Evolutionary conservation across 805 yeast species (phyloP).

Genomic region (Naumovozyma castellii): DNA sequence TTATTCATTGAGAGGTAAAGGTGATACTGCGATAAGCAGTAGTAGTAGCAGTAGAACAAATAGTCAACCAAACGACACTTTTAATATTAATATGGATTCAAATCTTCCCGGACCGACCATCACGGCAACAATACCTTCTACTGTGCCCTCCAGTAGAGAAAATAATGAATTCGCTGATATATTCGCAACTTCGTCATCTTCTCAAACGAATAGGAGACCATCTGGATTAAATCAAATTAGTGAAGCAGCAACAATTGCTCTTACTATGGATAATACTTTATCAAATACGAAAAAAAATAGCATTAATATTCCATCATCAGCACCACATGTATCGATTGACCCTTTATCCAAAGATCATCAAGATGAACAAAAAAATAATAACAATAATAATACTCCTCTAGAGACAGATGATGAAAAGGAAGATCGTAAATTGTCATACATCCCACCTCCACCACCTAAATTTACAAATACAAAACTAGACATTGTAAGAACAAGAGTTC

Average conservation of each 20-base stretch:
- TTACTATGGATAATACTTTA: too few relatives aligned
- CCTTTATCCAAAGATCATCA: neutral
- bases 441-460: conserved; percentile 24
- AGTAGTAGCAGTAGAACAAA: conserved; percentile 1
- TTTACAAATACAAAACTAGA: conserved; percentile 27
- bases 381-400: neutral
- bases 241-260: too few relatives aligned
- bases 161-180: neutral
- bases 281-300: neutral
- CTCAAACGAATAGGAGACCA: too few relatives aligned
- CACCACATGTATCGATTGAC: neutral
- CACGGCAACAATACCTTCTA: conserved; percentile 1
- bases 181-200: neutral
- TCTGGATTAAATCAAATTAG: too few relatives aligned
- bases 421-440: conserved; percentile 3
- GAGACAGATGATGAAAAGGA: neutral
- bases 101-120: too few relatives aligned
- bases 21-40: neutral
- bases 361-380: neutral
- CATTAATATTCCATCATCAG: neutral
- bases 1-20: conserved; percentile 14
- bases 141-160: too few relatives aligned
- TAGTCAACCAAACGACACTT: neutral
- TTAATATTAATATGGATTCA: conserved; percentile 1
- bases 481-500: conserved; percentile 22